Percentiles rank a stretch among this genome's conserved stretches.
phyloP scores from a whole-genome alignment of 495 filamentous ascomycete species.

The Tuber calosporum region DNA sequence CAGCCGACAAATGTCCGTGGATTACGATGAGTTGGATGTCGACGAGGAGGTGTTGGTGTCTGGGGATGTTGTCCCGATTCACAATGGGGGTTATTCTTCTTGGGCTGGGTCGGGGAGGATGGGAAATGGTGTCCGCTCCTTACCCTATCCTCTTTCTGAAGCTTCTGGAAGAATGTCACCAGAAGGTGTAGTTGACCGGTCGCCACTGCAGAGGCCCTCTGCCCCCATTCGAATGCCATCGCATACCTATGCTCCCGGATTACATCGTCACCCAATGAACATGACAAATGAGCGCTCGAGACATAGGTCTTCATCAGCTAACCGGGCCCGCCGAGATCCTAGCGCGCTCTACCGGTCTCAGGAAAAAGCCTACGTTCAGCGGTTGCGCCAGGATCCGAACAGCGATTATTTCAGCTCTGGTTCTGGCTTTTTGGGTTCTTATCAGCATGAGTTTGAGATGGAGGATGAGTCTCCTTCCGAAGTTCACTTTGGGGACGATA shows the following conservation, averaged over 20 bases:
- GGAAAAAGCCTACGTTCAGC: conserved; percentile 73
- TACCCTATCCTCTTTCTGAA: conserved; percentile 28
- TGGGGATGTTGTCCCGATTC: conserved; percentile 32
- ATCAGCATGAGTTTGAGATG: conserved; percentile 72
- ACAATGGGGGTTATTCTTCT: conserved; percentile 20
- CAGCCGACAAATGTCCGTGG: conserved; percentile 19
- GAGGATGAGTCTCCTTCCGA: conserved; percentile 87
- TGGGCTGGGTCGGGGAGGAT: conserved; percentile 30
- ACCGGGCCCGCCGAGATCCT: conserved; percentile 57
- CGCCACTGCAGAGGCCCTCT: conserved; percentile 53
- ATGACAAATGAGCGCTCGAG: conserved; percentile 43
- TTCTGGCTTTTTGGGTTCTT: conserved; percentile 46
- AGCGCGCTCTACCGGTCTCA: conserved; percentile 76
- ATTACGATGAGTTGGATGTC: conserved; percentile 36
- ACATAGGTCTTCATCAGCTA: conserved; percentile 48
- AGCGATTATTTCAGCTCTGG: conserved; percentile 73
- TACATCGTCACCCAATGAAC: conserved; percentile 60
- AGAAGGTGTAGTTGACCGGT: conserved; percentile 36
- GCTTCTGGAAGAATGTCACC: conserved; percentile 39
- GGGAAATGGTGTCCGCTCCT: conserved; percentile 22
- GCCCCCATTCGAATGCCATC: conserved; percentile 60
- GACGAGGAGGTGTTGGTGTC: conserved; percentile 32
- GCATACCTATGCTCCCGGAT: conserved; percentile 60
- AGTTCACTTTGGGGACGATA: conserved; percentile 68
- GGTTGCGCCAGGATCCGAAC: conserved; percentile 62